Percentiles rank a stretch among this genome's conserved stretches.
Conservation (phyloP, 768 basidiomycete species). For the Macrolepiota albuminosa region DNA sequence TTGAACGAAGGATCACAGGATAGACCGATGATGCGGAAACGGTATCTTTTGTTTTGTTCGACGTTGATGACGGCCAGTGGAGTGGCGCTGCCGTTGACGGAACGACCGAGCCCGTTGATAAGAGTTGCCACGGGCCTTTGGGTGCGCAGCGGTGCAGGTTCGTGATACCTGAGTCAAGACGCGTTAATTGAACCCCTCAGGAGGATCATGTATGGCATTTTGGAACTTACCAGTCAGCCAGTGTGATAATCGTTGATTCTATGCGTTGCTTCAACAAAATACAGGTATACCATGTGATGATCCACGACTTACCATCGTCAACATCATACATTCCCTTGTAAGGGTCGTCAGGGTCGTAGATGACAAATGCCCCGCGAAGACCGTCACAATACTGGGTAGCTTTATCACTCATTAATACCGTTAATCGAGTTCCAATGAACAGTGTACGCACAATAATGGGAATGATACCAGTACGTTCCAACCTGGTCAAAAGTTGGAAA, state of each 20-base stretch:
- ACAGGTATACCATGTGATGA: neutral
- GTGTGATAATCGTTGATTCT: constrained; percentile 6
- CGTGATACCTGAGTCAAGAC: constrained; percentile 3
- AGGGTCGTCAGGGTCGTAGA: constrained; percentile 5
- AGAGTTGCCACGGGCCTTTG: constrained; percentile 1
- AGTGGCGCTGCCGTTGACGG: constrained; percentile 1
- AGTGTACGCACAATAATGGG: neutral
- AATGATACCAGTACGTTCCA: constrained; percentile 8
- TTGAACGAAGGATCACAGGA: constrained; percentile 6
- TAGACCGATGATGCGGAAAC: constrained; percentile 7
- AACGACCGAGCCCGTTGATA: constrained; percentile 4
- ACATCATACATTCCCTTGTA: neutral
- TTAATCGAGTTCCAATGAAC: neutral
- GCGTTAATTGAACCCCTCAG: neutral
- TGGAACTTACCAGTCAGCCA: constrained; percentile 1
- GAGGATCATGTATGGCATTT: too few species aligned
- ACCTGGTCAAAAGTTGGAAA: neutral
- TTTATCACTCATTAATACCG: neutral
- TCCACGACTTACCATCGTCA: neutral
- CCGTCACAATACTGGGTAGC: constrained; percentile 6
- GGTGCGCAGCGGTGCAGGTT: constrained; percentile 1
- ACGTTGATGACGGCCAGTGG: constrained; percentile 5
- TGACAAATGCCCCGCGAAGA: constrained; percentile 5
- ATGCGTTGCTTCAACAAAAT: neutral
- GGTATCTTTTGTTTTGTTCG: constrained; percentile 3